These are phyloP conservation scores for Fusarium sarcochroum DNA, from an alignment of 2,329 filamentous ascomycete genomes.

Conservation along the genomic window DNA sequence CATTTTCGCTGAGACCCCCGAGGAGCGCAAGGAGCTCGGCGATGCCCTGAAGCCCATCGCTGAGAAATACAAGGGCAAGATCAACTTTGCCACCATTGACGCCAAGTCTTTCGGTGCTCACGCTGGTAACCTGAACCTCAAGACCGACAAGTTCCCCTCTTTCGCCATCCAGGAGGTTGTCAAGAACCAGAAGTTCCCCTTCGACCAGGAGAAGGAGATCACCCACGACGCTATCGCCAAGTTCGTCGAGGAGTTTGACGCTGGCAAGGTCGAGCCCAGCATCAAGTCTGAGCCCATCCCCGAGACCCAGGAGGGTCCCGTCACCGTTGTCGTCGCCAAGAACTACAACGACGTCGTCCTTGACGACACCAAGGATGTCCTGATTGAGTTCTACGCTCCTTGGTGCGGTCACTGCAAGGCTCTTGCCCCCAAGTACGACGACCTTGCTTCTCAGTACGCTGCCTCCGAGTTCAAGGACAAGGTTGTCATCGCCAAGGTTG, in stretches of 20 bases:
- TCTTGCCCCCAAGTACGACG: constrained; percentile 96
- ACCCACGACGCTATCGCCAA: constrained; percentile 77
- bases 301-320: constrained; percentile 90
- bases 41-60: constrained; percentile 87
- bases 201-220: constrained; percentile 85
- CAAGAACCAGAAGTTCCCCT: constrained; percentile 98
- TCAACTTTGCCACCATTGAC: constrained; percentile 99
- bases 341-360: constrained; percentile 93
- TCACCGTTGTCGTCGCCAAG: constrained; percentile 91
- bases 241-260: constrained; percentile 88
- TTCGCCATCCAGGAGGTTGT: constrained; percentile 97
- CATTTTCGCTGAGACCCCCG: constrained; percentile 93
- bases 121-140: constrained; percentile 96
- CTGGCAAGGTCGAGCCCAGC: constrained; percentile 92
- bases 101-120: constrained; percentile 95
- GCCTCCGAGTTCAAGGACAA: constrained; percentile 83
- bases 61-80: constrained; percentile 89
- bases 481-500: constrained; percentile 96
- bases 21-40: constrained; percentile 87
- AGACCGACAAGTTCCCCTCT: constrained; percentile 93
- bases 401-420: constrained; percentile 99
- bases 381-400: constrained; percentile 98
- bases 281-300: constrained; percentile 99
- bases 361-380: constrained; percentile 95
- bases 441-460: constrained; percentile 84